Conservation (phyloP, 108 stramenopile genomes). For the Cyclostephanos invisitatus region DNA sequence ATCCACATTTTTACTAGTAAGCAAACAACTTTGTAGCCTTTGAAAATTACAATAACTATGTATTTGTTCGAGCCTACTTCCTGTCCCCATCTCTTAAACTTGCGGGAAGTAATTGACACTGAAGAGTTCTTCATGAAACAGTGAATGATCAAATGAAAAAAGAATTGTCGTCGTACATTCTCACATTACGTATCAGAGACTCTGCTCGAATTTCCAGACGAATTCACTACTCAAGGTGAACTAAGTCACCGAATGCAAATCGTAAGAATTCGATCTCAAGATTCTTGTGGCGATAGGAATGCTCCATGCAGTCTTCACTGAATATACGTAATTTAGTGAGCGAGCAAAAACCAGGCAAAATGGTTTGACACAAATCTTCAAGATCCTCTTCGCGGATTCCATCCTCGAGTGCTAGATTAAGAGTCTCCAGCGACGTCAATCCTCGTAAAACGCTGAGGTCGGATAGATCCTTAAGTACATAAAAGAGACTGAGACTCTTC, state of each 20-base stretch:
- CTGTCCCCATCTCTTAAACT: neutral
- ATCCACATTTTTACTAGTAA: neutral
- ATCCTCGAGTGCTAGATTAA: conserved; percentile 41
- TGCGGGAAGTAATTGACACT: neutral
- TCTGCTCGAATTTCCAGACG: neutral
- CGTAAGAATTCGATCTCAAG: conserved; percentile 32
- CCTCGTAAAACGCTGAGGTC: conserved; percentile 28
- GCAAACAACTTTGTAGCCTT: neutral
- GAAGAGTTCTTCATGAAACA: neutral
- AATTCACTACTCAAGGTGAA: conserved; percentile 16
- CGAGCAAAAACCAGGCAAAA: conserved; percentile 18
- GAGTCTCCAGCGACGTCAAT: conserved; percentile 30
- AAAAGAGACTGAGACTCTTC: conserved; percentile 41
- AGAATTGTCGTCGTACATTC: neutral
- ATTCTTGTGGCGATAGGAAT: conserved; percentile 10
- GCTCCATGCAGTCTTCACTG: conserved; percentile 31
- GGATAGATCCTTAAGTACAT: conserved; percentile 25
- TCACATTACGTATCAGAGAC: neutral
- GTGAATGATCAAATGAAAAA: neutral
- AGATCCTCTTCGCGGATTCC: conserved; percentile 16
- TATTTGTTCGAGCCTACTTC: neutral
- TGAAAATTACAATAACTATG: neutral
- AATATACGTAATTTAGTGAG: conserved; percentile 34
- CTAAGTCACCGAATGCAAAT: conserved; percentile 39
- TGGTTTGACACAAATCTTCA: conserved; percentile 23